A percentile compares a stretch with the other conserved stretches of the same genome.
These are phyloP conservation scores for Sicyos edulis DNA, from an alignment of 306 rosid genomes.

Conservation along the genomic window DNA sequence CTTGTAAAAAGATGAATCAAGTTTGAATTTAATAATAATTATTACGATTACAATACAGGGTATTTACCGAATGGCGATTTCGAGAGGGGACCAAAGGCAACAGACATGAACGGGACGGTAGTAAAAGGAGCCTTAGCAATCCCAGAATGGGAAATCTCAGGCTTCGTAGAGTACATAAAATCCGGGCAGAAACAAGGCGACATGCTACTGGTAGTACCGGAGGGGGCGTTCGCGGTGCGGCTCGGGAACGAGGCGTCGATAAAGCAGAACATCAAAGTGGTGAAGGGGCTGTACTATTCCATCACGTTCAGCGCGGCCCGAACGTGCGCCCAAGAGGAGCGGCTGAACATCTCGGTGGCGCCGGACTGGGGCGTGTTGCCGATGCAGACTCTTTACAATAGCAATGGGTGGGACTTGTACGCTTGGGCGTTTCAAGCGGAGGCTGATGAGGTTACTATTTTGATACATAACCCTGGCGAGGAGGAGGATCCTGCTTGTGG, in stretches of 20 bases:
- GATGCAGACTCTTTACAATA: conserved; percentile 77
- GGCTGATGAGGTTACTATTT: conserved; percentile 31
- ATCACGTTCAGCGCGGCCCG: conserved; percentile 84
- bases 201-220: conserved; percentile 92
- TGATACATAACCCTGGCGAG: conserved; percentile 82
- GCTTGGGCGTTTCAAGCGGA: conserved; percentile 76
- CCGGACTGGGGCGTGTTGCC: conserved; percentile 79
- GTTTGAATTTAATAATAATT: background rate
- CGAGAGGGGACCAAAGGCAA: conserved; percentile 57
- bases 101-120: conserved; percentile 63
- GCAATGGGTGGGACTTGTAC: conserved; percentile 87
- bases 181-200: conserved; percentile 95
- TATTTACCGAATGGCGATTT: conserved; percentile 70
- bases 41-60: conserved; percentile 31
- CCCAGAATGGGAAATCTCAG: conserved; percentile 79
- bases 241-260: conserved; percentile 89
- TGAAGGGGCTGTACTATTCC: conserved; percentile 60
- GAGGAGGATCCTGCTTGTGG: conserved; percentile 99
- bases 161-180: conserved; percentile 82
- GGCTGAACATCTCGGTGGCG: conserved; percentile 62
- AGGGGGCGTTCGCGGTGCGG: conserved; percentile 82
- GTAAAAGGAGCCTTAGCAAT: conserved; percentile 48
- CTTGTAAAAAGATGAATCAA: too few species aligned
- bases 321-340: conserved; percentile 94
- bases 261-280: conserved; percentile 57